These are phyloP conservation scores for Cetraspora pellucida DNA, from an alignment of 192 early-diverging fungal species.

Conservation along the genomic window DNA sequence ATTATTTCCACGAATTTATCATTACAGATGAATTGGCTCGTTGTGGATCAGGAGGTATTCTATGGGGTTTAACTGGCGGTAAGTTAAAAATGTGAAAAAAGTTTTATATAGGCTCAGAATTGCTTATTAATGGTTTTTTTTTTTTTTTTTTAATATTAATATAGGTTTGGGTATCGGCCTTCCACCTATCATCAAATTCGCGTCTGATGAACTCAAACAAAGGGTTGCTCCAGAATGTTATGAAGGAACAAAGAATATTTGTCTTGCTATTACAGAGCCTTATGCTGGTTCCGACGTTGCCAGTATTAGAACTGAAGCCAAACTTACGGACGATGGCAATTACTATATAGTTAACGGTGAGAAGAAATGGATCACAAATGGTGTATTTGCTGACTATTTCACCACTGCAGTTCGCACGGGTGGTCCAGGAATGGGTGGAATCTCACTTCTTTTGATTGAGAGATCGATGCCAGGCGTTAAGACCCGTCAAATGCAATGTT, in stretches of 20 bases:
- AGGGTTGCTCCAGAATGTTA: conserved; percentile 67
- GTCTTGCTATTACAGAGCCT: conserved; percentile 81
- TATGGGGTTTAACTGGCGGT: conserved; percentile 78
- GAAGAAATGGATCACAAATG: conserved; percentile 88
- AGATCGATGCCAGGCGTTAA: conserved; percentile 70
- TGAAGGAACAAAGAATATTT: conserved; percentile 77
- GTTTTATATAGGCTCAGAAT: too few species aligned
- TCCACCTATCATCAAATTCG: conserved; percentile 74
- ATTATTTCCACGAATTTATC: conserved; percentile 74
- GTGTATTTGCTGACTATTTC: conserved; percentile 82
- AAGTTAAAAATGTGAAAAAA: neutral
- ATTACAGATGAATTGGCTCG: conserved; percentile 80
- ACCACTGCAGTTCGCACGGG: conserved; percentile 81
- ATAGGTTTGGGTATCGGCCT: conserved; percentile 71
- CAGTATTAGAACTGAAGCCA: conserved; percentile 67
- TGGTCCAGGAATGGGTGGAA: conserved; percentile 74
- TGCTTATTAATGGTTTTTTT: too few species aligned
- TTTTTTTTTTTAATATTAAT: neutral
- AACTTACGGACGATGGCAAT: conserved; percentile 66
- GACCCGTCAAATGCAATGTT: conserved; percentile 83
- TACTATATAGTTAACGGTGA: conserved; percentile 81
- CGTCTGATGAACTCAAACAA: conserved; percentile 66
- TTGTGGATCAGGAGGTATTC: conserved; percentile 77
- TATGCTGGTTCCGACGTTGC: conserved; percentile 75
- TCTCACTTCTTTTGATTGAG: conserved; percentile 76